These are phyloP conservation scores for Candida bentonensis DNA, from an alignment of 805 yeast genomes.

Conservation along the genomic window DNA sequence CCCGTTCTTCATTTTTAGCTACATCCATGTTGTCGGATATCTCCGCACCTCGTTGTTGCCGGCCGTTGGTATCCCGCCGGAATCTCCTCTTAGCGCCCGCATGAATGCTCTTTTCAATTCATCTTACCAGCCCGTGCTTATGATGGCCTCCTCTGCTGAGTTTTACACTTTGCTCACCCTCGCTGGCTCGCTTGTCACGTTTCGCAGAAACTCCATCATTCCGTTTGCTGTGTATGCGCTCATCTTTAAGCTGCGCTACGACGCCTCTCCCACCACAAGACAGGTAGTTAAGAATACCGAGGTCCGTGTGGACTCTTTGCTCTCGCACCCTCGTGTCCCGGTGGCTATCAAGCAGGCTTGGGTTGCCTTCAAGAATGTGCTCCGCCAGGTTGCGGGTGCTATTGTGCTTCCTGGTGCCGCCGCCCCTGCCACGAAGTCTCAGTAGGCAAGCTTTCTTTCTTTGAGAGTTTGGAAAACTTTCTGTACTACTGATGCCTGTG, in stretches of 20 bases:
- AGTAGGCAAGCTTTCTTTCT: no score
- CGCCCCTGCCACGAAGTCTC: no score
- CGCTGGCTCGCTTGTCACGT: slow-evolving; percentile 34
- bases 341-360: slow-evolving; percentile 35
- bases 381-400: slow-evolving; percentile 10
- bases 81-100: slow-evolving; percentile 15
- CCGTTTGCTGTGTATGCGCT: slow-evolving; percentile 32
- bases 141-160: slow-evolving; percentile 47
- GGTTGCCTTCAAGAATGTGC: slow-evolving; percentile 29
- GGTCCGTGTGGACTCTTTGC: slow-evolving; percentile 45
- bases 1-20: slow-evolving; percentile 65
- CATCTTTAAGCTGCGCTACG: slow-evolving; percentile 67
- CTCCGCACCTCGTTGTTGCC: slow-evolving; percentile 55
- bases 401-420: not conserved
- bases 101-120: slow-evolving; percentile 32
- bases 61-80: slow-evolving; percentile 27
- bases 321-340: slow-evolving; percentile 41
- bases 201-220: slow-evolving; percentile 49
- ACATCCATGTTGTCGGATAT: slow-evolving; percentile 72
- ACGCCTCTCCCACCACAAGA: slow-evolving; percentile 61
- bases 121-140: slow-evolving; percentile 42
- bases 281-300: slow-evolving; percentile 55
- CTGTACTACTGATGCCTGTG: no score
- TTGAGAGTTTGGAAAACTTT: no score
- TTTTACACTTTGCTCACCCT: slow-evolving; percentile 26